Base-by-base conservation (phyloP, 768 basidiomycete species). In the Tylopilus sp. region DNA sequence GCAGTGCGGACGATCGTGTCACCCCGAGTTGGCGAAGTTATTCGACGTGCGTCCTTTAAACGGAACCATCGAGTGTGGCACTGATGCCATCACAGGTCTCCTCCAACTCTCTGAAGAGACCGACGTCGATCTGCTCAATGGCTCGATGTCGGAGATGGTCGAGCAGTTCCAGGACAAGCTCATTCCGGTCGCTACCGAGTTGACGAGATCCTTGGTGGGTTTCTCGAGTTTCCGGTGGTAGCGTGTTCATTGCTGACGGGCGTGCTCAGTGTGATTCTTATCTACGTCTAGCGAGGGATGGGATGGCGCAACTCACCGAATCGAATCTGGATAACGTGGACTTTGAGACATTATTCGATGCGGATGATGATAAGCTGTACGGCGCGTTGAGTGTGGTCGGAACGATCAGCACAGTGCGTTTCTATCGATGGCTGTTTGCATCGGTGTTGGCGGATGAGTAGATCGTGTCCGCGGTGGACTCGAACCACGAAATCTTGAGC, bases 101-200 rank as follows among this genome's bases (percentile, higher is more conserved):
- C 79, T 94, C 61, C 91, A 90, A 67, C 77, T 96, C 40, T 84
- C 89, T n/a, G 89, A 93, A 65, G 89, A 94, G 71, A 92, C 90
- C 41, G 92, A 95, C 66, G 73, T 96, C 40, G 92, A 95, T 65
- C 79, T 90, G 44, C 76, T 94, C 50, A 92, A 90, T 63, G 77
- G 75, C 55, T 82, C 86, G 62, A 91, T 92, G n/a, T n/a, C n/a
- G 86, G 88, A 92, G 62, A 86, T 95, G 82, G 92, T 94, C 16
- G 84, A 91, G 58, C 80, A 81, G 37, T 96, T 90, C 80, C 85
- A 89, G 63, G 82, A 82, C 5, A 89, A 94, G 74, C 74, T 96
- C 7, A 73, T 92, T 6, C 92, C 92, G 6, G 92, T 94, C 37
- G 89, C 91, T 16, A 84, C 85, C 30, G 86, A 91, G 67, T 76